These are phyloP conservation scores for Straminergon stramineum DNA, from an alignment of 225 moss, liverwort and hornwort genomes.

Conservation along the genomic window DNA sequence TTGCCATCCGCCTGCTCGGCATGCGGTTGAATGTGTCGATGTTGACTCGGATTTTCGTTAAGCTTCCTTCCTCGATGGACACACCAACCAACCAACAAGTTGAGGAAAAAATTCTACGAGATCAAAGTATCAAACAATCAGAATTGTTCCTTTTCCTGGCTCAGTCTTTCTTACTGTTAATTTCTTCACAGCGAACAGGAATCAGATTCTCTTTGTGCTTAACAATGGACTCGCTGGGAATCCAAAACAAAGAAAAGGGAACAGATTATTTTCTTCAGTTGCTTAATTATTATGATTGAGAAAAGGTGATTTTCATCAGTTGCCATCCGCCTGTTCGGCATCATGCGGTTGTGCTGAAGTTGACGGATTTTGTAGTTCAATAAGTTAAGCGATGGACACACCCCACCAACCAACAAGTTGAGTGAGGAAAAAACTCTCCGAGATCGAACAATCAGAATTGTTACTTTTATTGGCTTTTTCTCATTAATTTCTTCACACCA, in stretches of 20 bases:
- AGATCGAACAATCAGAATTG: not conserved
- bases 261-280: too few species aligned
- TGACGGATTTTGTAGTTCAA: not conserved
- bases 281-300: too few species aligned
- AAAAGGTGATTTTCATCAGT: not conserved
- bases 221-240: not conserved
- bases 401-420: not conserved
- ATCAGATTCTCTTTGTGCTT: too few species aligned
- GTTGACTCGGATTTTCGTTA: not conserved
- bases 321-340: not conserved
- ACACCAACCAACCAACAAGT: not conserved
- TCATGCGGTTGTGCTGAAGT: not conserved
- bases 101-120: too few species aligned
- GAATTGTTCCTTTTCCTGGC: not conserved
- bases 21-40: not conserved
- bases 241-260: not conserved
- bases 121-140: not conserved
- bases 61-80: not conserved
- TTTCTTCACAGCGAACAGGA: not conserved
- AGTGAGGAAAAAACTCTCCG: too few species aligned
- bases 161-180: too few species aligned
- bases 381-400: not conserved
- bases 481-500: not conserved
- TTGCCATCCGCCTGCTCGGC: not conserved
- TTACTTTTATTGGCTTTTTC: not conserved